Evolutionary conservation across 495 filamentous ascomycete genomes (phyloP).

Genomic region (Trichoderma erinaceum): DNA sequence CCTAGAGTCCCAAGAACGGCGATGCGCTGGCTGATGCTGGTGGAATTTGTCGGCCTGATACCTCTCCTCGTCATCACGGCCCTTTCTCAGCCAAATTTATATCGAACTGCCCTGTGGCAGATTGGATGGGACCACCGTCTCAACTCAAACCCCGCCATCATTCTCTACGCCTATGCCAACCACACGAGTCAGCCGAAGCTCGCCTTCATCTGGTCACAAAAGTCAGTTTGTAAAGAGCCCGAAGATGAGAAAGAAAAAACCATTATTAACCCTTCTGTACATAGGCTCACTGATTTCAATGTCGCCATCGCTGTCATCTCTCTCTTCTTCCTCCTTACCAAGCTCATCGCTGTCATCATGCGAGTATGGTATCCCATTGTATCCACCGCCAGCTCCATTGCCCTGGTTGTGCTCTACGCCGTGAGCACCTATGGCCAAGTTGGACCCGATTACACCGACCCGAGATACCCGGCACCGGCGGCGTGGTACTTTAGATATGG

Average conservation of each 20-base stretch:
- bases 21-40: conserved; percentile 37
- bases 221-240: conserved; percentile 49
- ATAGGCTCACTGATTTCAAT: conserved; percentile 73
- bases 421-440: conserved; percentile 67
- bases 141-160: conserved; percentile 70
- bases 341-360: conserved; percentile 62
- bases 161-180: conserved; percentile 73
- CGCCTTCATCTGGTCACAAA: conserved; percentile 76
- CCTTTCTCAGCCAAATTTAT: conserved; percentile 72
- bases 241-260: not conserved
- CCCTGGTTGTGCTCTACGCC: conserved; percentile 57
- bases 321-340: conserved; percentile 60
- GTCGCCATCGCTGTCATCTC: conserved; percentile 73
- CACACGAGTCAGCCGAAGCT: conserved; percentile 54
- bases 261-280: not conserved
- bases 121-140: conserved; percentile 73
- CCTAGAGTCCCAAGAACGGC: conserved; percentile 31
- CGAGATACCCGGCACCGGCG: conserved; percentile 56
- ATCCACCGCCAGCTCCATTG: conserved; percentile 51
- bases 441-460: conserved; percentile 73
- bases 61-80: conserved; percentile 71
- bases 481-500: conserved; percentile 81
- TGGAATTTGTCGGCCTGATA: conserved; percentile 65
- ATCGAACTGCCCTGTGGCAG: conserved; percentile 73
- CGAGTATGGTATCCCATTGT: conserved; percentile 67